Percentiles rank a stretch among this genome's conserved stretches.
phyloP scores from a whole-genome alignment of 306 rosid genomes.

The Prosopis cineraria region DNA sequence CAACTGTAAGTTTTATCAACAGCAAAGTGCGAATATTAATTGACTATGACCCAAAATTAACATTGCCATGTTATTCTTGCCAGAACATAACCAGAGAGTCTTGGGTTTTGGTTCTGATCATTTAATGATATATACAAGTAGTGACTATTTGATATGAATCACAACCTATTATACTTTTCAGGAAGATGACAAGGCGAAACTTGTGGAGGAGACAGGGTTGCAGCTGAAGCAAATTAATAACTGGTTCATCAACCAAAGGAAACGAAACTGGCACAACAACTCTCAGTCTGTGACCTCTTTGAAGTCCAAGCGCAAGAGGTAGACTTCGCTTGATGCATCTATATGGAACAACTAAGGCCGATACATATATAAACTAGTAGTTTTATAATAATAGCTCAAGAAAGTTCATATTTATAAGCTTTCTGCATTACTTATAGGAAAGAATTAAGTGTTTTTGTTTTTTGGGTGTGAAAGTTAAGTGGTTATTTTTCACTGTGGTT shows the following conservation, averaged over 20 bases:
- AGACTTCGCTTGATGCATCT: background rate
- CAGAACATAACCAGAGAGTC: background rate
- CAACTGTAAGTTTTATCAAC: conserved; percentile 68
- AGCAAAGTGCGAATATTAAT: background rate
- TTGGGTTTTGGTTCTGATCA: background rate
- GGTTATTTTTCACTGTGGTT: background rate
- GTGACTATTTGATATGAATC: background rate
- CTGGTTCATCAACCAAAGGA: conserved; percentile 98
- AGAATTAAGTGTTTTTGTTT: background rate
- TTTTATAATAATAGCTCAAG: background rate
- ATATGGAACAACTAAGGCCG: background rate
- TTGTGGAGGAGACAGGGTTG: conserved; percentile 97
- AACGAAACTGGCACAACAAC: conserved; percentile 96
- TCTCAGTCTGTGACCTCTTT: conserved; percentile 91
- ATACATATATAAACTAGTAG: background rate
- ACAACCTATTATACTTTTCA: conserved; percentile 28
- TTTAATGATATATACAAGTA: background rate
- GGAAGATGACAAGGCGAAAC: conserved; percentile 99
- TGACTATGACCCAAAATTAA: background rate
- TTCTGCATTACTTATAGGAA: background rate
- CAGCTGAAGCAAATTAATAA: conserved; percentile 98
- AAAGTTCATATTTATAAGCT: background rate
- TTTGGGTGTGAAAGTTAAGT: background rate
- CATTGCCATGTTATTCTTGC: background rate
- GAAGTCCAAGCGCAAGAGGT: conserved; percentile 98